Evolutionary conservation across 2,329 filamentous ascomycete species (phyloP), one percentile per base, ranked within the genome.

Genomic region (Diplocarpon mali): DNA sequence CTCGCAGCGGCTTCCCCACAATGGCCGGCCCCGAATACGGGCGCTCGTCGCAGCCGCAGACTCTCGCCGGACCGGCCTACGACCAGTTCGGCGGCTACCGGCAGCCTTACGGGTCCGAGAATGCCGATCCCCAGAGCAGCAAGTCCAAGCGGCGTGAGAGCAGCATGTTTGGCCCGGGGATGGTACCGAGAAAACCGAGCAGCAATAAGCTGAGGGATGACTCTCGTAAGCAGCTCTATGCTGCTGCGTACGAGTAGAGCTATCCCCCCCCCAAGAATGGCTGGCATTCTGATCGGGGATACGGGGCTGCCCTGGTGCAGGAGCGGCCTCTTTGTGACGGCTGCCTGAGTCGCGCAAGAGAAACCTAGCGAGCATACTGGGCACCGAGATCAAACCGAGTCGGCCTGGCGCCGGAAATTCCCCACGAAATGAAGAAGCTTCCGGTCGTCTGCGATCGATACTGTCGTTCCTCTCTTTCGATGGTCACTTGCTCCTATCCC

Each of bases 101-200:
- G 4, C 28, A 32, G 30, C 41, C 17, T 13, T 59, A 47, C 36
- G 57, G 56, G 13, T 54, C 45, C 38, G 59, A 55, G 14, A 55
- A 54, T 40, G 51, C 24, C 46, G 57, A 40, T 65, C 67, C 27
- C 7, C 20, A 24, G 39, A 63, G 51, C 53, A 28, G 17, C 24
- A 73, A 66, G 54, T 57, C 59, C 34, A 73, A 69, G 57, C 68
- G 75, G 39, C 70, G 78, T 40, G 77, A 82, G 61, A 82, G 78
- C 55, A 66, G 69, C 37, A 75, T 81, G 60, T 75, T 78, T 48
- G 53, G 65, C 15, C 65, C 71, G 52, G 60, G 64, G 29, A 42
- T 47, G 30, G 67, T 71, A 46, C 60, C 75, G 28, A 53, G 50
- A 14, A 54, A 57, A 39, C 55, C 55, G 14, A 59, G 54, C 32